These are phyloP conservation scores for Saccharomycopsis crataegensis DNA, from an alignment of 1,139 yeast species.

Conservation along the genomic window DNA sequence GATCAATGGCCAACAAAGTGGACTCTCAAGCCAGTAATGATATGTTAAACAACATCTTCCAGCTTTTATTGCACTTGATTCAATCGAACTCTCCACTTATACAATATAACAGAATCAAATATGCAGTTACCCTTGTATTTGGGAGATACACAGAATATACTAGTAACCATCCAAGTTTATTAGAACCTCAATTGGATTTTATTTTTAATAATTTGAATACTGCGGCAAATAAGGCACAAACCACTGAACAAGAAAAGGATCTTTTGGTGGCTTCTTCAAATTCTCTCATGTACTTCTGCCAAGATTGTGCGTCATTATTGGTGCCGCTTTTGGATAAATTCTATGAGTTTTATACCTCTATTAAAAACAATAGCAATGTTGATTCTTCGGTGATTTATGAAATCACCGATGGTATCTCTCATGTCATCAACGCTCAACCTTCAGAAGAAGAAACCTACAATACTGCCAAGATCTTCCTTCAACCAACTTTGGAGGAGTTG, in stretches of 20 bases:
- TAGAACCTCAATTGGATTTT: slow-evolving; percentile 78
- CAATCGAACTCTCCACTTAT: slow-evolving; percentile 6
- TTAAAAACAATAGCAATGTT: slow-evolving; percentile 36
- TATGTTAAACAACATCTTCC: slow-evolving; percentile 11
- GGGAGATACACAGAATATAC: slow-evolving; percentile 98
- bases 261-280: slow-evolving; percentile 84
- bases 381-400: slow-evolving; percentile 71
- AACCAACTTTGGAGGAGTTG: slow-evolving; percentile 54
- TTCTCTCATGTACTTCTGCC: slow-evolving; percentile 90
- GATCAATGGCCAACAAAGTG: slow-evolving; percentile 94
- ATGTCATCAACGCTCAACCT: slow-evolving; percentile 60
- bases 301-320: slow-evolving; percentile 72
- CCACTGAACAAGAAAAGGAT: slow-evolving; percentile 32
- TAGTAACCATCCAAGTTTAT: slow-evolving; percentile 68
- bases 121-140: slow-evolving; percentile 85
- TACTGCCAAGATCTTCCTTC: slow-evolving; percentile 53
- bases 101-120: slow-evolving; percentile 50
- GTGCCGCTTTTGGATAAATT: slow-evolving; percentile 70
- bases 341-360: slow-evolving; percentile 63
- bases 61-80: slow-evolving; percentile 9
- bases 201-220: slow-evolving; percentile 32
- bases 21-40: slow-evolving; percentile 49
- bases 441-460: slow-evolving; percentile 33
- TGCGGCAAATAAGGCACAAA: slow-evolving; percentile 11
- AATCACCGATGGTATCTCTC: slow-evolving; percentile 85